Evolutionary conservation across 306 rosid species (phyloP), one percentile per base, ranked within the genome.

Genomic region (Cyclanthera cordifolia): DNA sequence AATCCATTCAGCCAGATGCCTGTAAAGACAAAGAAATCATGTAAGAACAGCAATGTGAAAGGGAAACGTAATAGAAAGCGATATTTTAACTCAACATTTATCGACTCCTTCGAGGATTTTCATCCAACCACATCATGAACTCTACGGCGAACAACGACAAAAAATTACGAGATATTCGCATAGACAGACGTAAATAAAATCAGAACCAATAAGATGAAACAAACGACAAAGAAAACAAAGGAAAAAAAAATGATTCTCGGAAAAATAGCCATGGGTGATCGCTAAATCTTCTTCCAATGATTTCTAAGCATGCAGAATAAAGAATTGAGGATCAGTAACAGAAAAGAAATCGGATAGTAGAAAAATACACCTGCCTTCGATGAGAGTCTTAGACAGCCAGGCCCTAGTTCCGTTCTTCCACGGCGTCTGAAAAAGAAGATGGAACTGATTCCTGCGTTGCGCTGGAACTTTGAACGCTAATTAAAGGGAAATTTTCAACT

Each of bases 1-100:
- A 57, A 69, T 75, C 81, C 92, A 90, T 87, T 59, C 16, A 77
- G 49, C 82, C 92, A 83, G 75, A 58, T 66, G 56, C 67, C 69
- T 50, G 59, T 39, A 52, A 34, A 63, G 8, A 63, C 32, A 41
- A 39, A n/a, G 25, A 32, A n/a, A 30, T 32, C 4, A 32, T 32
- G 37, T 32, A 32, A 32, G 0, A 32, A 32, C 37, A 32, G 37
- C 3, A 32, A 32, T 4, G 4, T 1, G 6, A 32, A 32, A 32
- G 59, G 15, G 7, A 21, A 53, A 10, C 25, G 47, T n/a, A 32
- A 32, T 32, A 59, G 0, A 32, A 32, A 0, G 8, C 7, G 28
- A 17, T 61, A n/a, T 61, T 37, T 21, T 4, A 10, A 17, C 30
- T 39, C 50, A 19, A 19, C 51, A 17, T 19, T 61, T 39, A 20